phyloP scores from a whole-genome alignment of 306 rosid species.

The Dryas octopetala region DNA sequence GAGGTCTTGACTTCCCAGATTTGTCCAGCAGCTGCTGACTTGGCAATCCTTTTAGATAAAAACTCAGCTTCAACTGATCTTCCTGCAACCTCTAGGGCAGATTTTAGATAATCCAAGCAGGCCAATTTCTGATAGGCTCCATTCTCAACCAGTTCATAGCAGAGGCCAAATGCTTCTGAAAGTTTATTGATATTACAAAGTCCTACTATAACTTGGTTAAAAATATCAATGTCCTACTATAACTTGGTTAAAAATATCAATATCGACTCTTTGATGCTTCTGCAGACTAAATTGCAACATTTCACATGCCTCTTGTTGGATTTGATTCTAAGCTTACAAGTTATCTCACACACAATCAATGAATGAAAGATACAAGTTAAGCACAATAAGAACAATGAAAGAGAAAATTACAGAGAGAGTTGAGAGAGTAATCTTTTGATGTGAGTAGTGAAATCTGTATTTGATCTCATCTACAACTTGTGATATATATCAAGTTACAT shows the following conservation, averaged over 20 bases:
- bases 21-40: conserved; percentile 13
- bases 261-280: conserved; percentile 40
- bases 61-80: conserved; percentile 60
- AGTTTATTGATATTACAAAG: conserved; percentile 58
- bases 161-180: conserved; percentile 71
- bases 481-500: no score
- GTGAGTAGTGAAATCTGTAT: no score
- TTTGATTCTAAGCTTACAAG: no score
- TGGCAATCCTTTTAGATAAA: conserved; percentile 55
- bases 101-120: conserved; percentile 48
- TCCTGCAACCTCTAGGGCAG: conserved; percentile 55
- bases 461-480: no score
- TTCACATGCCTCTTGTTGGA: conserved; percentile 29
- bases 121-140: conserved; percentile 53
- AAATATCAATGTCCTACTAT: conserved; percentile 56
- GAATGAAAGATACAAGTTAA: no score
- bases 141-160: conserved; percentile 61
- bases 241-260: conserved; percentile 28
- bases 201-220: conserved; percentile 45
- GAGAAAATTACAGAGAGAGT: no score
- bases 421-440: no score
- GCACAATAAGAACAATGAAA: no score
- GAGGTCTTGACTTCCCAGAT: conserved; percentile 27
- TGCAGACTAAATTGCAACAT: conserved; percentile 56
- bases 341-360: no score